phyloP scores from a whole-genome alignment of 192 early-diverging fungal genomes.

The Radiomyces spectabilis region DNA sequence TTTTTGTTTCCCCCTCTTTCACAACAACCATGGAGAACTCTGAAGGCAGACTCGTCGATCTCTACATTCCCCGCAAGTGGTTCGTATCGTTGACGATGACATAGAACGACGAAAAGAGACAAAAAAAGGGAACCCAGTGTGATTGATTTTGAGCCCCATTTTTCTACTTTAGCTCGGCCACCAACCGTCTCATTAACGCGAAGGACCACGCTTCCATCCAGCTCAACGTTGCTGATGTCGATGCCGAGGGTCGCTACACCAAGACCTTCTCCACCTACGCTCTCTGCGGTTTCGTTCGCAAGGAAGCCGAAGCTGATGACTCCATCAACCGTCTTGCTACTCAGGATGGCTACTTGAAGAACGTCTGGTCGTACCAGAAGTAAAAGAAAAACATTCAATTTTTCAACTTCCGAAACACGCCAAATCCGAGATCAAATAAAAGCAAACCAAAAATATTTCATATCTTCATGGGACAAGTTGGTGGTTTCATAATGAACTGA shows the following conservation, averaged over 20 bases:
- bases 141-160: neutral
- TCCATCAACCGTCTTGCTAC: constrained; percentile 90
- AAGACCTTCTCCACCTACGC: constrained; percentile 79
- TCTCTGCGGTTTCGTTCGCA: constrained; percentile 86
- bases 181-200: constrained; percentile 93
- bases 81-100: too few relatives aligned
- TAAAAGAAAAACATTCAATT: too few relatives aligned
- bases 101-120: too few relatives aligned
- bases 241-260: constrained; percentile 70
- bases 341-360: constrained; percentile 67
- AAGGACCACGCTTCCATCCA: constrained; percentile 99
- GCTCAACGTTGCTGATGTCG: constrained; percentile 92
- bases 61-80: constrained; percentile 95
- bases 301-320: constrained; percentile 89
- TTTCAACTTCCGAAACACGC: too few relatives aligned
- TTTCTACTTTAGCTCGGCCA: constrained; percentile 71
- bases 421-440: too few relatives aligned
- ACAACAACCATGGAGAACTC: constrained; percentile 35
- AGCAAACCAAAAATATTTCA: too few relatives aligned
- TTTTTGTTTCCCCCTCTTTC: constrained; percentile 7
- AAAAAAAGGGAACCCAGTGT: neutral
- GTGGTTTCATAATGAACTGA: too few relatives aligned
- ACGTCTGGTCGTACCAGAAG: constrained; percentile 70
- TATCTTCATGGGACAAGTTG: too few relatives aligned
- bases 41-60: constrained; percentile 56